Evolutionary conservation across 768 basidiomycete species (phyloP), one percentile per base, ranked within the genome.

Genomic region (Dentipellis fragilis): DNA sequence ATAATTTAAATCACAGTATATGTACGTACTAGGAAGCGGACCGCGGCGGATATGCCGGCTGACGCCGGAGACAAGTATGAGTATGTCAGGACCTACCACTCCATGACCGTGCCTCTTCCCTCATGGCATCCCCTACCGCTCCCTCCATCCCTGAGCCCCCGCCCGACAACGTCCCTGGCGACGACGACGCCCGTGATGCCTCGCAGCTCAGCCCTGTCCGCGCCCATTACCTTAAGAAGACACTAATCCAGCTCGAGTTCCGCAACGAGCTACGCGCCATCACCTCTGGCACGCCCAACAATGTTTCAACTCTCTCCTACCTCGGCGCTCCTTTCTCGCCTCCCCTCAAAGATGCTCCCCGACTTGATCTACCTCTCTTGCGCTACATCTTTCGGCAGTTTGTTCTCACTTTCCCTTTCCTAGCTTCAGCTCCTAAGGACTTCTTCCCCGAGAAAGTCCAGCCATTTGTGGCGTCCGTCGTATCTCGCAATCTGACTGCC

Each of bases 191-290:
- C 51, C 17, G 23, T 45, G 19, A 45, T 19, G 12, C 42, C 29
- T 42, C 35, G 19, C n/a, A 37, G 4, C 81, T 97, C 50, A 90
- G 92, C 1, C 90, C 95, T 11, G 73, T 94, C 49, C 86, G 94
- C 45, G 93, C 94, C 4, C 96, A 99, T 67, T 99, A 99, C 71
- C 89, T 99, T 68, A 99, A 98, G 77, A 98, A 98, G 70, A 80
- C 90, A 16, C 84, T 99, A 55, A 78, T 97, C 46, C 82, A 87
- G 62, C 84, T 97, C 52, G 85, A 97, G 68, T 84, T 97, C 63
- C 71, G 74, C 63, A 72, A 71, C n/a, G 96, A 99, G 70, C 79
- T 98, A 58, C 75, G 81, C 57, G 72, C 73, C 19, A 75, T 93
- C 60, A 80, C 81, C 10, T 73, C 78, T 5, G 72, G 79, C 0